Base-by-base conservation (phyloP, 2,329 filamentous ascomycete species). In the Fusarium drepaniforme region DNA sequence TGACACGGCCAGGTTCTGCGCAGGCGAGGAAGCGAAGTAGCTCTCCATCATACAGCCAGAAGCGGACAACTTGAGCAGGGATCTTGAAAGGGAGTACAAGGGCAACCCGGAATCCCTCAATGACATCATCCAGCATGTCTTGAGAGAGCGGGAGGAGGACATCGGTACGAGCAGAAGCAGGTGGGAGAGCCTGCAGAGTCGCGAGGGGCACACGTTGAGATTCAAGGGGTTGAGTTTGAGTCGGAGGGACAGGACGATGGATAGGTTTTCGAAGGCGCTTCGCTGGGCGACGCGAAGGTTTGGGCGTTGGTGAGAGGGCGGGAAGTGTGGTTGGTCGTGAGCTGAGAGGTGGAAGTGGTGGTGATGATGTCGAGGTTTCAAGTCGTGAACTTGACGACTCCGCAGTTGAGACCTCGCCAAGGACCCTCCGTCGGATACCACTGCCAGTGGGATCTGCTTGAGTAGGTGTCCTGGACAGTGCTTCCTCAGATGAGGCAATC, bases 21-120 rank as follows among this genome's bases (percentile, higher is more conserved):
- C 85, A 85, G 16, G 89, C 90, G 86, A 93, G 90, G 77, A 92
- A 92, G 63, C 84, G 87, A 11, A 93, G 80, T 66, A 88, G 81
- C 85, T 88, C 37, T 77, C 82, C 18, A 84, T 89, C 85, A 73
- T 91, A 91, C 18, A 93, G 84, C 91, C 91, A 93, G 75, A 92
- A 85, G n/a, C 91, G 89, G 21, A 81, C 84, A 7, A 92, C 88
- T 18, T 86, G 84, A 4, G 83, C 78, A 2, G 90, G 89, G 25
- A 93, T 86, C 59, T 85, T 86, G 82, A 89, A 92, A 18, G 83
- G 81, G 51, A 90, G 85, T 68, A 89, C 88, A 63, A 92, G 85
- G 76, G 91, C 86, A 65, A 90, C 84, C 65, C 88, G 88, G 4
- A 80, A 82, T 2, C 90, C 87, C 12, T 84, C 80, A 12, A 87